phyloP scores from a whole-genome alignment of 148 eudicot genomes.

The Chenopodium album region DNA sequence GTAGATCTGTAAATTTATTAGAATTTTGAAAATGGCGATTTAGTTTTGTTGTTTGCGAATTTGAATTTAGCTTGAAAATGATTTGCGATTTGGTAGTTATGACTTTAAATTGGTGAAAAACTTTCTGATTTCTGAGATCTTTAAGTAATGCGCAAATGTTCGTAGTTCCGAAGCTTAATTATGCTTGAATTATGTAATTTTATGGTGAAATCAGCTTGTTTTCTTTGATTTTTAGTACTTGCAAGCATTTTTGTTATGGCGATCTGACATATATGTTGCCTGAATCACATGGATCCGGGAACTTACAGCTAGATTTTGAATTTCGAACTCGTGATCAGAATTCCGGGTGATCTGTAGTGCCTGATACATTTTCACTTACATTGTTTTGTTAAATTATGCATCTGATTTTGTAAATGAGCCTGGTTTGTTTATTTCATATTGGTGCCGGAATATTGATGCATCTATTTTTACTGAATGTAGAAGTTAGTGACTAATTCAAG shows the following conservation, averaged over 20 bases:
- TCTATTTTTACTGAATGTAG: background rate
- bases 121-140: background rate
- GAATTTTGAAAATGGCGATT: background rate
- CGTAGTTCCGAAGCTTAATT: background rate
- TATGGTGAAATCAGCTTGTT: background rate
- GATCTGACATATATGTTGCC: background rate
- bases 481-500: slow-evolving; percentile 15
- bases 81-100: background rate
- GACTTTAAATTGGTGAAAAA: background rate
- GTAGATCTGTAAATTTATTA: slow-evolving; percentile 11
- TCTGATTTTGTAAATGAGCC: background rate
- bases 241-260: too few relatives aligned
- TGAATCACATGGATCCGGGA: slow-evolving; percentile 5
- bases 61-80: background rate
- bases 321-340: background rate
- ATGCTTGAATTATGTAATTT: background rate
- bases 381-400: background rate
- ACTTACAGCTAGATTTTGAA: background rate
- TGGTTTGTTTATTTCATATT: background rate
- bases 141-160: background rate
- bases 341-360: background rate
- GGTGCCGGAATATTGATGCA: background rate
- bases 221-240: background rate
- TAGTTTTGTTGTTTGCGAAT: background rate
- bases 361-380: background rate